Evolutionary conservation across 2,329 filamentous ascomycete genomes (phyloP).

Genomic region (Leptodontidium sp.): DNA sequence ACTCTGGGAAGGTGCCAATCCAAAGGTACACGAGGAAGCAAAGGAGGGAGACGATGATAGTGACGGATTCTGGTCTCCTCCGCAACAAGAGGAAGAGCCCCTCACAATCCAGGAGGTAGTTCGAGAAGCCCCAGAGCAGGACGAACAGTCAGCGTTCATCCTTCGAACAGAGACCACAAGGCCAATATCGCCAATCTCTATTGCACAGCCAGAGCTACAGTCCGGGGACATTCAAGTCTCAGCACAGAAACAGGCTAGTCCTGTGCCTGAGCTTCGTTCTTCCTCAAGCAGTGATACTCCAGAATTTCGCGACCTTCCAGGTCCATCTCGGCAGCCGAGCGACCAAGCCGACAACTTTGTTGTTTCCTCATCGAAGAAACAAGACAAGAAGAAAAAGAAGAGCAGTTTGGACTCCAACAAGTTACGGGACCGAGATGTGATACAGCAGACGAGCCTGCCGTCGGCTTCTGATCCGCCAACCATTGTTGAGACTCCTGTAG

Average conservation of each 20-base stretch:
- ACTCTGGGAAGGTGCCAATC: conserved; percentile 55
- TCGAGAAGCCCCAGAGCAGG: background rate
- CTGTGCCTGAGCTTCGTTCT: background rate
- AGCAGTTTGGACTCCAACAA: conserved; percentile 13
- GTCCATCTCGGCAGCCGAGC: conserved; percentile 18
- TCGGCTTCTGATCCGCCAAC: conserved; percentile 16
- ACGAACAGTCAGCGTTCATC: background rate
- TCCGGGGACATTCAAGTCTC: background rate
- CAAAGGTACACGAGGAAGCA: conserved; percentile 43
- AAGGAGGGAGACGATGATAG: conserved; percentile 36
- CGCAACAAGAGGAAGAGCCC: conserved; percentile 34
- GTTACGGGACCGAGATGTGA: conserved; percentile 10
- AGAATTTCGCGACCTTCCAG: conserved; percentile 11
- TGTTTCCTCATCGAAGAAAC: conserved; percentile 29
- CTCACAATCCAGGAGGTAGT: background rate
- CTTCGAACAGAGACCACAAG: background rate
- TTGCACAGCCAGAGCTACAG: background rate
- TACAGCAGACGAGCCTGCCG: background rate
- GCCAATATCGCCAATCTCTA: conserved; percentile 2
- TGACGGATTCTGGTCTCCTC: conserved; percentile 48
- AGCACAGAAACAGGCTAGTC: background rate
- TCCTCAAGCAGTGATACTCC: background rate
- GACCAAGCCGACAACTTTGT: conserved; percentile 29
- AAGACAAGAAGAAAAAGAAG: conserved; percentile 29
- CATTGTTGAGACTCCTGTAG: conserved; percentile 23